Conservation (phyloP, 495 filamentous ascomycete species). For the Penicillium cinerascens region DNA sequence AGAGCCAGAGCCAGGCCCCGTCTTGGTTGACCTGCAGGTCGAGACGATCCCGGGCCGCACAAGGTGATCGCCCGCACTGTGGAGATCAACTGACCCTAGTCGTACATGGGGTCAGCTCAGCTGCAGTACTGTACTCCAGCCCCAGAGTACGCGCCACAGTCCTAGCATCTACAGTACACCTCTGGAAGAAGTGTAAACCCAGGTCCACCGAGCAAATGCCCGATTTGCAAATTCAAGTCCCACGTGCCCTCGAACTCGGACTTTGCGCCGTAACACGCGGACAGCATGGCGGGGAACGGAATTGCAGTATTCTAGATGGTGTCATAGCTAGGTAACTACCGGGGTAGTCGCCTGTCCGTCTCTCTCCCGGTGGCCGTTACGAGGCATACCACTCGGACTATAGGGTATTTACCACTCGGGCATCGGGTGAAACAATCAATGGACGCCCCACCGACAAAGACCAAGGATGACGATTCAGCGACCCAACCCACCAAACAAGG, state of each 20-base stretch:
- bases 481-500: conserved; percentile 9
- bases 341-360: no score
- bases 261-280: background rate
- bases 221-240: background rate
- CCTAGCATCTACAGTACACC: no score
- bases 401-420: background rate
- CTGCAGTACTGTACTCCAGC: background rate
- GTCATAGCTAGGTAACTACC: no score
- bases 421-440: background rate
- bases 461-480: background rate
- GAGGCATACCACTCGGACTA: no score
- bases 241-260: background rate
- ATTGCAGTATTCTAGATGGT: no score
- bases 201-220: no score
- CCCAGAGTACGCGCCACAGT: no score
- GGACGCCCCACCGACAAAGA: background rate
- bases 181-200: background rate
- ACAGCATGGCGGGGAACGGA: no score
- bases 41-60: background rate
- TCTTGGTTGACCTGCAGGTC: background rate
- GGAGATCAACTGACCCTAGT: background rate
- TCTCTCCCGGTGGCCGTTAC: no score
- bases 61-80: background rate
- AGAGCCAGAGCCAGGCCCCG: no score
- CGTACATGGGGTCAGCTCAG: no score